Evolutionary conservation across 2,329 filamentous ascomycete genomes (phyloP).

Genomic region (Sporothrix pallida): DNA sequence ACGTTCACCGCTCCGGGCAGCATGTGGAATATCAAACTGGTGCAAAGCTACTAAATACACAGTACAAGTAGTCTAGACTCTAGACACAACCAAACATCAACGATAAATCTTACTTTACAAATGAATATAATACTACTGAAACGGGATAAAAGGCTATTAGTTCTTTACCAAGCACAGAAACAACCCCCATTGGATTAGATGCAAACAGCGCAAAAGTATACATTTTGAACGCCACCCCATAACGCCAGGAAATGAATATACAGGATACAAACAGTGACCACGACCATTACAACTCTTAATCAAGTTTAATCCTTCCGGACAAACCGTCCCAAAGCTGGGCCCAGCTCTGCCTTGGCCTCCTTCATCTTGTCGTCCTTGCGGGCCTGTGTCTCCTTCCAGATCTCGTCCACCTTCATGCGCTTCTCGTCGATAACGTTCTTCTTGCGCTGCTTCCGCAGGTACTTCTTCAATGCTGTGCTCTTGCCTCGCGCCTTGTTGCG

Average conservation of each 20-base stretch:
- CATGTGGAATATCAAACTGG: not conserved
- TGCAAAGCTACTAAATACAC: not conserved
- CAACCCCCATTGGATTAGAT: too few species aligned
- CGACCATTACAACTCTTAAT: slow-evolving; percentile 42
- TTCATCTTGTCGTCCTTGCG: slow-evolving; percentile 66
- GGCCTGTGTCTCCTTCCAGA: slow-evolving; percentile 74
- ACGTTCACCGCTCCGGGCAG: not conserved
- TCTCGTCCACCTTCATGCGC: slow-evolving; percentile 81
- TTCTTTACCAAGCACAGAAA: too few species aligned
- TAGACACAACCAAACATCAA: too few species aligned
- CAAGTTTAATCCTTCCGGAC: slow-evolving; percentile 66
- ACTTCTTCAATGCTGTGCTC: slow-evolving; percentile 86
- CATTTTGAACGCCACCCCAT: not conserved
- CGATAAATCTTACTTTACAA: too few species aligned
- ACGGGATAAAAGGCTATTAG: too few species aligned
- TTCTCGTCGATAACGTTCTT: slow-evolving; percentile 98
- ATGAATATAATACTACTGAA: too few species aligned
- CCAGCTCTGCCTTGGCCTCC: slow-evolving; percentile 74
- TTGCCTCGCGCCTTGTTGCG: slow-evolving; percentile 77
- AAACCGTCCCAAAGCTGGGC: slow-evolving; percentile 86
- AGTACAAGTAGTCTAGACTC: too few species aligned
- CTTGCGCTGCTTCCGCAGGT: slow-evolving; percentile 87
- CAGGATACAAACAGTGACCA: not conserved
- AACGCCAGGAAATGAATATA: slow-evolving; percentile 16
- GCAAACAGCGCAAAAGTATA: not conserved